A percentile compares a stretch with the other conserved stretches of the same genome.
Evolutionary conservation across 2,329 filamentous ascomycete species (phyloP).

Genomic region (Grosmannia huntii): DNA sequence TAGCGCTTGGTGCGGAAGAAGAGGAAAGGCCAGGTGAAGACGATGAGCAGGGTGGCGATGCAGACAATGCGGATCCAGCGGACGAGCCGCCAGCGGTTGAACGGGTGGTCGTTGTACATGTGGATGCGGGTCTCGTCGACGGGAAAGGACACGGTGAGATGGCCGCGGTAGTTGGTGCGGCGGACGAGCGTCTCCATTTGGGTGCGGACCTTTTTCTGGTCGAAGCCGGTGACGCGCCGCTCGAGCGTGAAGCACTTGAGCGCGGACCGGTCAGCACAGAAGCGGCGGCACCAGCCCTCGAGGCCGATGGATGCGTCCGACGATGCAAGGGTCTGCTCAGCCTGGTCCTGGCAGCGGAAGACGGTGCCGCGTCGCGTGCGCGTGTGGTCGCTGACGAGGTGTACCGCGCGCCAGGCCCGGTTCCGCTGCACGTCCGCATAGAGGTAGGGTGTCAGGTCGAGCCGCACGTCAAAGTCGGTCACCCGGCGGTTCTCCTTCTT

Average conservation of each 20-base stretch:
- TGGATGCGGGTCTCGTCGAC: constrained; percentile 42
- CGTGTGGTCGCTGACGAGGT: constrained; percentile 43
- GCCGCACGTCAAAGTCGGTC: constrained; percentile 45
- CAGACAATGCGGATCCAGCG: constrained; percentile 52
- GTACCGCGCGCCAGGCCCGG: constrained; percentile 29
- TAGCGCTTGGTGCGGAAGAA: constrained; percentile 56
- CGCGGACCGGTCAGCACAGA: constrained; percentile 42
- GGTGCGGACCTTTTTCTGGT: constrained; percentile 37
- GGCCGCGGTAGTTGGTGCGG: constrained; percentile 54
- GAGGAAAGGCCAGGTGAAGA: constrained; percentile 59
- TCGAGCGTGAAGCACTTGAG: constrained; percentile 44
- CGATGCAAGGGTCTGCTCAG: background rate
- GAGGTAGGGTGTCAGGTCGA: constrained; percentile 48
- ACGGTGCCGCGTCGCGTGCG: constrained; percentile 53
- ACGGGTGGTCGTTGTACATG: constrained; percentile 48
- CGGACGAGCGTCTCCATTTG: constrained; percentile 45
- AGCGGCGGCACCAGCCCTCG: constrained; percentile 55
- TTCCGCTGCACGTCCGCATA: constrained; percentile 29
- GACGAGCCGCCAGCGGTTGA: constrained; percentile 53
- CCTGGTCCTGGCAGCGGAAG: constrained; percentile 35
- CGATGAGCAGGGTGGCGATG: constrained; percentile 52
- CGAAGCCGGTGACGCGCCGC: constrained; percentile 45
- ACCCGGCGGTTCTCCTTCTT: constrained; percentile 33
- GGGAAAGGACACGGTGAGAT: constrained; percentile 45
- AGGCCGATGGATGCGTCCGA: constrained; percentile 16